Evolutionary conservation across 73 alveolate genomes (phyloP).

Genomic region (Paramecium octaurelia): DNA sequence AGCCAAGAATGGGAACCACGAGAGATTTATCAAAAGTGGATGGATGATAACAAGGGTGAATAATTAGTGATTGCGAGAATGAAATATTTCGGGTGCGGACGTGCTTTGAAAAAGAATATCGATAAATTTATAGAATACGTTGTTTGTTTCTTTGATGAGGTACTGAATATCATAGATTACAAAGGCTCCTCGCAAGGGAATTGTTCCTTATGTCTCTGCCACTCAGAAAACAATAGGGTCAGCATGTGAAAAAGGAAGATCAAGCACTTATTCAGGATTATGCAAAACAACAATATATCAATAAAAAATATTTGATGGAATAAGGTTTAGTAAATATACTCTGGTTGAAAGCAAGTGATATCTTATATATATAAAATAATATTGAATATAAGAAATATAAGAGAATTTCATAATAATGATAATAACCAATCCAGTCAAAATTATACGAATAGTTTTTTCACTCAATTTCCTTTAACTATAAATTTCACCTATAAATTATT

Average conservation of each 20-base stretch:
- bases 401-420: too few species aligned
- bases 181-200: background rate
- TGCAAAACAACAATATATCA: background rate
- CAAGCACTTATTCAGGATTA: slow-evolving; percentile 29
- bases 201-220: slow-evolving; percentile 15
- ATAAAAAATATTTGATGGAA: slow-evolving; percentile 7
- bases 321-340: background rate
- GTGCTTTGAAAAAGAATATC: slow-evolving; percentile 4
- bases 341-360: slow-evolving; percentile 7
- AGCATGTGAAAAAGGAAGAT: slow-evolving; percentile 34
- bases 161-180: background rate
- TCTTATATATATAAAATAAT: background rate
- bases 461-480: too few species aligned
- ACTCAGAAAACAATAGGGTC: slow-evolving; percentile 31
- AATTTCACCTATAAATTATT: background rate
- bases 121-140: slow-evolving; percentile 28
- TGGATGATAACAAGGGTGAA: background rate
- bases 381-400: background rate
- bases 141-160: slow-evolving; percentile 50
- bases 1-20: background rate
- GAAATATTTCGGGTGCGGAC: slow-evolving; percentile 30
- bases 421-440: too few species aligned
- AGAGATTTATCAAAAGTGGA: slow-evolving; percentile 8
- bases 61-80: slow-evolving; percentile 1
- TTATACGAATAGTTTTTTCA: too few species aligned